Evolutionary conservation across 257 asterid genomes (phyloP).

Genomic region (Nemophila menziesii): DNA sequence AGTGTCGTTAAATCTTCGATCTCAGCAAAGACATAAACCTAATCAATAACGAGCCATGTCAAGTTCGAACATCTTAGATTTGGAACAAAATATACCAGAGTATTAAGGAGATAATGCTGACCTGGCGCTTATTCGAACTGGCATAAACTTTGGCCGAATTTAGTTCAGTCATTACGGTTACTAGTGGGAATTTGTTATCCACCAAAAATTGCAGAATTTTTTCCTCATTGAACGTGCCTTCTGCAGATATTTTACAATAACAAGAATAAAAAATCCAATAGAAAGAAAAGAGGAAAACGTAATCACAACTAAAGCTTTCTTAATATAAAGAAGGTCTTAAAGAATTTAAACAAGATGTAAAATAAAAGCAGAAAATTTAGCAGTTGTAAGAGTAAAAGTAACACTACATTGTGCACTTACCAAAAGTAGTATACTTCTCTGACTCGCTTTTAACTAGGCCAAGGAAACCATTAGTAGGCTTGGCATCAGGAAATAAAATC

Average conservation of each 20-base stretch:
- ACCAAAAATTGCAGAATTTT: conserved; percentile 61
- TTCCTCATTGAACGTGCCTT: conserved; percentile 33
- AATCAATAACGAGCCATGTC: conserved; percentile 13
- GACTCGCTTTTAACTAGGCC: conserved; percentile 82
- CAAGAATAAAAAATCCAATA: background rate
- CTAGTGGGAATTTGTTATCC: conserved; percentile 66
- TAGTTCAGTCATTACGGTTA: conserved; percentile 65
- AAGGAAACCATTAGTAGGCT: conserved; percentile 34
- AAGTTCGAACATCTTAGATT: background rate
- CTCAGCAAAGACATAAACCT: conserved; percentile 80
- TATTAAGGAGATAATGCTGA: conserved; percentile 16
- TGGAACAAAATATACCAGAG: conserved; percentile 3
- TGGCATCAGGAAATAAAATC: conserved; percentile 37
- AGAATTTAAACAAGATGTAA: background rate
- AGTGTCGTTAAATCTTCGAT: conserved; percentile 47
- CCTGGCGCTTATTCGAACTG: conserved; percentile 63
- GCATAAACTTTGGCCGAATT: conserved; percentile 82
- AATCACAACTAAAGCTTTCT: background rate
- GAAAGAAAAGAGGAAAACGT: background rate
- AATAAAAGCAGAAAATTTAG: background rate
- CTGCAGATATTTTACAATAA: conserved; percentile 29
- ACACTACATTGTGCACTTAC: conserved; percentile 25
- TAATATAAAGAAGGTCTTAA: background rate
- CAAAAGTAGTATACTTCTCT: conserved; percentile 59
- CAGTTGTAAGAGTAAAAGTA: background rate